Evolutionary conservation across 2,329 filamentous ascomycete species (phyloP).

Genomic region (Trichoderma hamatum): DNA sequence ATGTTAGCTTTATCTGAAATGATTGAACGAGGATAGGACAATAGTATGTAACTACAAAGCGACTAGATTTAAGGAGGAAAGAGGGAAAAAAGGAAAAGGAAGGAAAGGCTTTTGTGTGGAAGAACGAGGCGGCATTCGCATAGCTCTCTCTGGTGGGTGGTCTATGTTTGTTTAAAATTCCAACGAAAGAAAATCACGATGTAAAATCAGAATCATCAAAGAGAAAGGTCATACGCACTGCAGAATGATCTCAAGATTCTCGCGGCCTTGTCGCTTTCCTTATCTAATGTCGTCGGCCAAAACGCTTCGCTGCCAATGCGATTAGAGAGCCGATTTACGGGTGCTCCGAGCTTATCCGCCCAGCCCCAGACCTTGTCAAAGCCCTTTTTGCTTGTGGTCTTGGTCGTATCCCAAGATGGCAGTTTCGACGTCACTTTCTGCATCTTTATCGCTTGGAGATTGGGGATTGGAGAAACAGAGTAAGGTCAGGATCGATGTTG

Average conservation of each 20-base stretch:
- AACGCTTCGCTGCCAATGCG: slow-evolving; percentile 72
- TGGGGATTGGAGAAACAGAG: background rate
- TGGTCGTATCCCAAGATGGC: slow-evolving; percentile 58
- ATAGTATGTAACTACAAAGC: background rate
- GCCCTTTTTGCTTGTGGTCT: slow-evolving; percentile 61
- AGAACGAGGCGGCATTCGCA: background rate
- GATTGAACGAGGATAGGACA: background rate
- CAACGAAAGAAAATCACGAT: background rate
- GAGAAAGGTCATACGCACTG: slow-evolving; percentile 42
- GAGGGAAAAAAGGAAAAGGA: background rate
- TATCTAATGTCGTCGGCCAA: slow-evolving; percentile 74
- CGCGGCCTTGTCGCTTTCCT: slow-evolving; percentile 76
- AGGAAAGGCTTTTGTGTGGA: background rate
- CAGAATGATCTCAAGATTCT: slow-evolving; percentile 75
- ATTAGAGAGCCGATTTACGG: slow-evolving; percentile 70
- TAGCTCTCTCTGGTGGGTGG: background rate
- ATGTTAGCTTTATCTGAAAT: background rate
- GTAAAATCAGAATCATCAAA: background rate
- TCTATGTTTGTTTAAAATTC: background rate
- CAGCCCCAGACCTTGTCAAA: slow-evolving; percentile 72
- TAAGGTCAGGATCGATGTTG: background rate
- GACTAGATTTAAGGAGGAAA: background rate
- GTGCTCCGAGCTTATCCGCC: slow-evolving; percentile 59
- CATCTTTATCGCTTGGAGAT: slow-evolving; percentile 33
- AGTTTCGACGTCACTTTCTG: slow-evolving; percentile 41